Conservation (phyloP, 345 rosid genomes). For the Chamaenerion angustifolium region DNA sequence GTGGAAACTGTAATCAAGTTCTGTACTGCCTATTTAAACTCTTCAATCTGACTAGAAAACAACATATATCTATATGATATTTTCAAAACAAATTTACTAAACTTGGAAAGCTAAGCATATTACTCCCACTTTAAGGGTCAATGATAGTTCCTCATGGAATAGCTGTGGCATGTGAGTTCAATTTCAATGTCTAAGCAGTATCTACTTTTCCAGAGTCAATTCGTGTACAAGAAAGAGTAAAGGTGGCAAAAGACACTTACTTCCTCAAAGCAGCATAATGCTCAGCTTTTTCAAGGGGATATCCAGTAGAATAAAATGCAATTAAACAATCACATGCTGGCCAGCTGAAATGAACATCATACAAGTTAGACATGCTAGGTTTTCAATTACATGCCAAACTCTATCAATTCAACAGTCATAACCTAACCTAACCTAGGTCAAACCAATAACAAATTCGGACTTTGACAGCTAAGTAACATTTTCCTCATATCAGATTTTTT, state of each 20-base stretch:
- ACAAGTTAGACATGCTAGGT: slow-evolving; percentile 4
- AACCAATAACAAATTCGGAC: background rate
- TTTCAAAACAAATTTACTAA: too few relatives aligned
- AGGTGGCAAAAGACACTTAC: slow-evolving; percentile 27
- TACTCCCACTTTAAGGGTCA: too few relatives aligned
- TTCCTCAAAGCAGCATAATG: slow-evolving; percentile 82
- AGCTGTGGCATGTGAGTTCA: too few relatives aligned
- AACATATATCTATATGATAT: too few relatives aligned
- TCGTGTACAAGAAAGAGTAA: background rate
- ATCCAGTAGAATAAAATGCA: slow-evolving; percentile 88
- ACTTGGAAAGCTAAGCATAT: too few relatives aligned
- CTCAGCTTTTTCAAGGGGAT: slow-evolving; percentile 73
- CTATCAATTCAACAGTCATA: background rate
- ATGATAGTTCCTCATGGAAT: too few relatives aligned
- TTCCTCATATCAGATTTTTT: background rate
- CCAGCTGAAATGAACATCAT: slow-evolving; percentile 54
- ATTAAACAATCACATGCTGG: slow-evolving; percentile 92
- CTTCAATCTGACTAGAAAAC: too few relatives aligned
- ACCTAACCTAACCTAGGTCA: background rate
- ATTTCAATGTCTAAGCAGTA: too few relatives aligned
- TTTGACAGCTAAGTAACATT: background rate
- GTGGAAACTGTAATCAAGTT: too few relatives aligned
- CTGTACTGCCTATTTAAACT: too few relatives aligned
- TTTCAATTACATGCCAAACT: background rate
- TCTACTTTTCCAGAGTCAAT: too few relatives aligned